phyloP scores from a whole-genome alignment of 78 protist genomes.

The Parvularia atlantis region DNA sequence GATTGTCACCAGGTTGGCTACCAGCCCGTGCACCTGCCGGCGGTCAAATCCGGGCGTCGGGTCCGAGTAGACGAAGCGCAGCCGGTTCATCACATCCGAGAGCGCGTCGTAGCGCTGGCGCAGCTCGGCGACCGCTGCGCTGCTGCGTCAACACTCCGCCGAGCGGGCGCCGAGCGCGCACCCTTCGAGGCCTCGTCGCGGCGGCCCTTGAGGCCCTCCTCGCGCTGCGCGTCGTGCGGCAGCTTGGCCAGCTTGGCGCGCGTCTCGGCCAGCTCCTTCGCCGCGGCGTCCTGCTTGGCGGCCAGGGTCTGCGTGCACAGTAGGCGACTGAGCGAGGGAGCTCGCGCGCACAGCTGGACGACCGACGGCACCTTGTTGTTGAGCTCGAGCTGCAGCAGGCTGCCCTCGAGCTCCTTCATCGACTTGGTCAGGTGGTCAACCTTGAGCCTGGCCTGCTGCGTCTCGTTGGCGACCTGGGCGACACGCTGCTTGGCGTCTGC shows the following conservation, averaged over 20 bases:
- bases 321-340: too few species aligned
- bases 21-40: constrained; percentile 65
- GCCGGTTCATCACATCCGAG: neutral
- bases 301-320: too few species aligned
- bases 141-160: too few species aligned
- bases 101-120: neutral
- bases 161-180: too few species aligned
- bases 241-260: neutral
- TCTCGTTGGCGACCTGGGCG: constrained; percentile 16
- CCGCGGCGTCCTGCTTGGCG: neutral
- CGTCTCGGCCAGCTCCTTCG: too few species aligned
- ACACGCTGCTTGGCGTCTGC: constrained; percentile 34
- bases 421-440: neutral
- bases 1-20: constrained; percentile 57
- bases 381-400: neutral
- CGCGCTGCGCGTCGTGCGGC: neutral
- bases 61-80: constrained; percentile 53
- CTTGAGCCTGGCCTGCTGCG: constrained; percentile 32
- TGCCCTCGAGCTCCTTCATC: constrained; percentile 27
- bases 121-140: too few species aligned
- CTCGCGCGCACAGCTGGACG: too few species aligned
- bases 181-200: too few species aligned
- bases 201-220: neutral
- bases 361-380: neutral
- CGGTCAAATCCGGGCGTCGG: constrained; percentile 66